Base-by-base conservation (phyloP, 2,329 filamentous ascomycete genomes). In the Fonsecaea monophora region DNA sequence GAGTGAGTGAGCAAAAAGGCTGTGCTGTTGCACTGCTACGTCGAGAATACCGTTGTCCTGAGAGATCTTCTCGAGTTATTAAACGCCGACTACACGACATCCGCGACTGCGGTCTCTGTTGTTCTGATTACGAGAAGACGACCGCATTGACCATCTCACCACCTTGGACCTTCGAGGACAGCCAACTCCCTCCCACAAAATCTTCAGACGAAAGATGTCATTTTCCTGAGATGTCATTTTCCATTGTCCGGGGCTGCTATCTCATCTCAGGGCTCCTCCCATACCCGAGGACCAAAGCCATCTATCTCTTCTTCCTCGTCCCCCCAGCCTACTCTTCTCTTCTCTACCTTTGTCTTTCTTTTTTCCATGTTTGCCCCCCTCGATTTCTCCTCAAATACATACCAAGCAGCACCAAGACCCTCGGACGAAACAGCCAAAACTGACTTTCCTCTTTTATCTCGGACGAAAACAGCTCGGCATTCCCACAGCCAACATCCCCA, bases 401-500 rank as follows among this genome's bases (percentile, higher is more conserved):
- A 9, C 37, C 37, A 9, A 38, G 5, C 37, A 38, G 9, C n/a
- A 48, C 2, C n/a, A 21, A 8, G n/a, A 48, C n/a, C 42, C 42
- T n/a, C 38, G 12, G 38, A 42, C 15, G n/a, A 45, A 45, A 18
- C 15, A 3, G 2, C 9, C 1, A 12, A 50, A n/a, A 40, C 55
- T 40, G 3, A 38, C 54, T 1, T 21, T 10, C 34, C 53, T 15
- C 10, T 30, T 8, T 18, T 13, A 4, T n/a, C 21, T 18, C 15
- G 40, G 40, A 18, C 10, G n/a, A 45, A 40, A 57, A 25, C 70
- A 96, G 89, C 91, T 98, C 76, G 94, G 94, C 73, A 97, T 98
- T 77, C 95, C 95, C 2, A 98, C 95, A 1, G 95, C 95, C 77
- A 99, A 98, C 83, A 90, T 90, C 74, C 88, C 88, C 8, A 80